Conservation (phyloP, 495 filamentous ascomycete species). For the Penicillium fimorum region DNA sequence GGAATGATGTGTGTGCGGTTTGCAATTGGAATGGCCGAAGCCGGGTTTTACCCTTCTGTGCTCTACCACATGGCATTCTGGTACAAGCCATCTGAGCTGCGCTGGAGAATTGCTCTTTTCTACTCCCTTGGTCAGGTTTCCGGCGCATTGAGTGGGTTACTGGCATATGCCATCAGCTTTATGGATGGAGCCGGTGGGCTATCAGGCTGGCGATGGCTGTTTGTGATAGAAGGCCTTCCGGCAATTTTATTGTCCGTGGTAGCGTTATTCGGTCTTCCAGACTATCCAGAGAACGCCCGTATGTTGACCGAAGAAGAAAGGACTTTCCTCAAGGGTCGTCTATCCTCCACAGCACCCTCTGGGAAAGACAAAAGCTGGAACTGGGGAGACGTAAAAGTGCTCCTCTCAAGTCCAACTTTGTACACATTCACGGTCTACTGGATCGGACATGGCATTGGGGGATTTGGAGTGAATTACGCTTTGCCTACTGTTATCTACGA, state of each 20-base stretch:
- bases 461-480: slow-evolving; percentile 41
- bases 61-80: slow-evolving; percentile 44
- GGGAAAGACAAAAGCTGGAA: slow-evolving; percentile 31
- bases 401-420: slow-evolving; percentile 35
- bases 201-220: slow-evolving; percentile 47
- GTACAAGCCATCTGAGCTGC: slow-evolving; percentile 40
- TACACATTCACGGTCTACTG: slow-evolving; percentile 38
- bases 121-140: slow-evolving; percentile 39
- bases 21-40: slow-evolving; percentile 41
- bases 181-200: slow-evolving; percentile 37
- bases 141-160: slow-evolving; percentile 37
- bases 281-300: slow-evolving; percentile 41
- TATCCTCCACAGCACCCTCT: slow-evolving; percentile 19
- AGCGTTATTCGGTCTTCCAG: slow-evolving; percentile 39
- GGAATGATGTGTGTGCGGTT: slow-evolving; percentile 44
- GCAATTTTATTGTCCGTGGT: slow-evolving; percentile 36
- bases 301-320: slow-evolving; percentile 41
- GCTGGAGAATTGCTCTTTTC: slow-evolving; percentile 36
- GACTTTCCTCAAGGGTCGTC: slow-evolving; percentile 25
- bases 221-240: slow-evolving; percentile 46
- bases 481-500: slow-evolving; percentile 47
- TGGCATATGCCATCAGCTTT: slow-evolving; percentile 42
- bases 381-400: slow-evolving; percentile 24
- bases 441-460: slow-evolving; percentile 45
- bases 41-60: slow-evolving; percentile 40